Percentiles rank a stretch among this genome's conserved stretches.
Evolutionary conservation across 208 protist genomes (phyloP).

Genomic region (Endotrypanum monterogeii): DNA sequence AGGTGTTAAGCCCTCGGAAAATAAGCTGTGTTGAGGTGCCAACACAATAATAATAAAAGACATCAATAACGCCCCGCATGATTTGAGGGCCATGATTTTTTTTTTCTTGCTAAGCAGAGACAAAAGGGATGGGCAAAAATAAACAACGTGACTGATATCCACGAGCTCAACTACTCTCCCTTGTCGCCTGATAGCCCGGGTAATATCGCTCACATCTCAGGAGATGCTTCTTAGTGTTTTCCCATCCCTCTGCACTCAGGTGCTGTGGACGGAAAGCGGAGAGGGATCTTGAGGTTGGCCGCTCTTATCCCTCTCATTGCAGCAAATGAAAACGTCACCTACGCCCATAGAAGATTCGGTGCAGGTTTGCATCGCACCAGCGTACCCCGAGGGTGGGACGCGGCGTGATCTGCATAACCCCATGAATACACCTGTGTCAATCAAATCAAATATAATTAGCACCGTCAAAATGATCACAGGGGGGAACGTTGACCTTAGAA

Average conservation of each 20-base stretch:
- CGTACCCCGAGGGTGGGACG: conserved; percentile 24
- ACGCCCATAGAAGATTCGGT: background rate
- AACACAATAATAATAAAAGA: background rate
- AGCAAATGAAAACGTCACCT: background rate
- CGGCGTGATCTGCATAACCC: conserved; percentile 27
- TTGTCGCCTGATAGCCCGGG: background rate
- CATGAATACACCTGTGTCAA: conserved; percentile 28
- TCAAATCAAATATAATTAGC: conserved; percentile 34
- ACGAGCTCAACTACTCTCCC: background rate
- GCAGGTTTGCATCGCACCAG: conserved; percentile 23
- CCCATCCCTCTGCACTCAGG: background rate
- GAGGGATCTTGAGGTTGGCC: background rate
- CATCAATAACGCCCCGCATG: background rate
- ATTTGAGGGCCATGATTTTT: background rate
- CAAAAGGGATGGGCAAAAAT: background rate
- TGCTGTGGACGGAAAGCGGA: background rate
- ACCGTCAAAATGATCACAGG: conserved; percentile 38
- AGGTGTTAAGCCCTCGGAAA: background rate
- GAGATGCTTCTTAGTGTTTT: background rate
- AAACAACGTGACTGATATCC: background rate
- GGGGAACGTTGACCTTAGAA: conserved; percentile 34
- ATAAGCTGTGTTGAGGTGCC: background rate
- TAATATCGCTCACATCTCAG: background rate
- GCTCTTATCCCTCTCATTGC: background rate
- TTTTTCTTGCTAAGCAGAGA: background rate